A percentile compares a stretch with the other conserved stretches of the same genome.
Evolutionary conservation across 257 asterid genomes (phyloP).

Genomic region (Gentiana dahurica): DNA sequence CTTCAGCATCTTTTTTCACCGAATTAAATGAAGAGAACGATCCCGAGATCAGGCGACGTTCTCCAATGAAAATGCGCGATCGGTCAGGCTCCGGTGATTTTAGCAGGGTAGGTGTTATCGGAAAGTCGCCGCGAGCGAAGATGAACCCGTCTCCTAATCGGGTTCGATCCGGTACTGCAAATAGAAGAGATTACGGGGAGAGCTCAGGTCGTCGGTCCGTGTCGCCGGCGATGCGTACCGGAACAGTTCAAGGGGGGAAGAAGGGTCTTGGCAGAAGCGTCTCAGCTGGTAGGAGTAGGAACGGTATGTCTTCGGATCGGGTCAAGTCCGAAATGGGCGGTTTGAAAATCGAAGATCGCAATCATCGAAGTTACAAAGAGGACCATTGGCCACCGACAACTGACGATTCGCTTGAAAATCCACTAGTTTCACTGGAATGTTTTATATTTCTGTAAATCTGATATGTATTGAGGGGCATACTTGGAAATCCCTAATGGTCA

Average conservation of each 20-base stretch:
- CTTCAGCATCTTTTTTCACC: slow-evolving; percentile 14
- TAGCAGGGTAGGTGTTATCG: not conserved
- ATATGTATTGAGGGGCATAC: too few species aligned
- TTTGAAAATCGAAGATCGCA: slow-evolving; percentile 21
- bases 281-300: slow-evolving; percentile 22
- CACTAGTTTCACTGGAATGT: slow-evolving; percentile 93
- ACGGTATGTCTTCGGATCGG: slow-evolving; percentile 63
- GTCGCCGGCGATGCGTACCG: slow-evolving; percentile 51
- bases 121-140: slow-evolving; percentile 45
- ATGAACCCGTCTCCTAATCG: slow-evolving; percentile 51
- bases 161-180: slow-evolving; percentile 19
- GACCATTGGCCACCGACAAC: slow-evolving; percentile 37
- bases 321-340: slow-evolving; percentile 42
- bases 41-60: slow-evolving; percentile 26
- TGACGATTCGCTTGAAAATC: slow-evolving; percentile 71
- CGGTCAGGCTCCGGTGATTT: slow-evolving; percentile 27
- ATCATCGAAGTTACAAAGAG: slow-evolving; percentile 13
- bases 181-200: slow-evolving; percentile 39
- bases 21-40: slow-evolving; percentile 13
- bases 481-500: too few species aligned
- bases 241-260: slow-evolving; percentile 12
- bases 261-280: slow-evolving; percentile 32
- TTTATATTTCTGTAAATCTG: slow-evolving; percentile 56
- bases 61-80: slow-evolving; percentile 39
- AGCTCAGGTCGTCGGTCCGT: slow-evolving; percentile 53